Conservation (phyloP, 768 basidiomycete species). For the Cubamyces lactineus region DNA sequence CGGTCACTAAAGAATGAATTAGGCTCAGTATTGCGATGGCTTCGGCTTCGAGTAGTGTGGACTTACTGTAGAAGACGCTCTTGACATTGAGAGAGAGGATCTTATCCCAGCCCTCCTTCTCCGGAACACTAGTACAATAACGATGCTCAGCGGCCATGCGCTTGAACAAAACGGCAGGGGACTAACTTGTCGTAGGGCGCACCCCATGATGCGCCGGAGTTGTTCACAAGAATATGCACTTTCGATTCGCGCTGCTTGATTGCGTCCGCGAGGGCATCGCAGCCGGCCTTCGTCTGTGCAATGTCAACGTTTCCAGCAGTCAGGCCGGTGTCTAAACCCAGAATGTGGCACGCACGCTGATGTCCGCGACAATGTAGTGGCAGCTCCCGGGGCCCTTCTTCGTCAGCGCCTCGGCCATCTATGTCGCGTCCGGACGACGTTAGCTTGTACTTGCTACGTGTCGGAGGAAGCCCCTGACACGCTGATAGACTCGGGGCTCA, state of each 20-base stretch:
- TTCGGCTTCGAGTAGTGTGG: background rate
- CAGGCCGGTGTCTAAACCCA: background rate
- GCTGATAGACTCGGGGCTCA: constrained; percentile 31
- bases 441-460: background rate
- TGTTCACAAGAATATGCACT: constrained; percentile 83
- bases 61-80: constrained; percentile 77
- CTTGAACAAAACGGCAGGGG: background rate
- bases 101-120: constrained; percentile 86
- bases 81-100: constrained; percentile 86
- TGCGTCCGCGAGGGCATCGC: constrained; percentile 67
- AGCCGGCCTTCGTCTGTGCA: constrained; percentile 73
- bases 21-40: background rate
- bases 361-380: constrained; percentile 74
- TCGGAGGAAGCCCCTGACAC: no score
- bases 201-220: constrained; percentile 83
- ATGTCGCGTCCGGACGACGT: background rate
- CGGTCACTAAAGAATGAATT: constrained; percentile 48
- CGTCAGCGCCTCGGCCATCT: constrained; percentile 57
- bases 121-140: constrained; percentile 52
- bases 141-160: background rate
- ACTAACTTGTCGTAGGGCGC: constrained; percentile 57
- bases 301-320: background rate
- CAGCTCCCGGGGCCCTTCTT: constrained; percentile 61
- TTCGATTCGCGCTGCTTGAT: constrained; percentile 72
- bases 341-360: constrained; percentile 56